These are phyloP conservation scores for Ogataea nitratoaversa DNA, from an alignment of 805 yeast genomes.

Conservation along the genomic window DNA sequence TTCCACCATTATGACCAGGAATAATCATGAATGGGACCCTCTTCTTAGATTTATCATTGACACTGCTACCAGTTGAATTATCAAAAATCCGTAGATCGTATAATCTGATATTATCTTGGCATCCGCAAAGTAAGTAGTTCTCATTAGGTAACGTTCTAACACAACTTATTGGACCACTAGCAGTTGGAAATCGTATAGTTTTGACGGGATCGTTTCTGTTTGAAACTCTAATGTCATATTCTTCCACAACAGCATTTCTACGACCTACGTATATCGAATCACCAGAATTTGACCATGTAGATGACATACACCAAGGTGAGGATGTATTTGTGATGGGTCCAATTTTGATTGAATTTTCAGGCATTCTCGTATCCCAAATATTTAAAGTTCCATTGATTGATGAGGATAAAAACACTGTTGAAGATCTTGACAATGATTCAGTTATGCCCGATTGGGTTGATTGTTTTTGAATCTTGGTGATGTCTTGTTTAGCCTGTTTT, in stretches of 20 bases:
- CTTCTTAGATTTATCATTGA: constrained; percentile 16
- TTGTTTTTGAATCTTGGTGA: constrained; percentile 41
- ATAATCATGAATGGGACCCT: constrained; percentile 80
- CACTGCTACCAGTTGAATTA: constrained; percentile 9
- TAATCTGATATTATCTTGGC: constrained; percentile 82
- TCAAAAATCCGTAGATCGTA: constrained; percentile 58
- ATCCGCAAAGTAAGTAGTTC: constrained; percentile 79
- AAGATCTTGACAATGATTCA: constrained; percentile 25
- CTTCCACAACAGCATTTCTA: constrained; percentile 83
- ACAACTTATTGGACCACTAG: constrained; percentile 87
- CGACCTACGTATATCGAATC: constrained; percentile 78
- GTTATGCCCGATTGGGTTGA: constrained; percentile 27
- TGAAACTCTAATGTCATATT: constrained; percentile 60
- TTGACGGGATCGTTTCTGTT: constrained; percentile 52
- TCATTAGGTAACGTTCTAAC: constrained; percentile 77
- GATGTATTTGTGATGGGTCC: constrained; percentile 47
- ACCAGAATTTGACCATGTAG: constrained; percentile 87
- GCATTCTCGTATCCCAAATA: constrained; percentile 73
- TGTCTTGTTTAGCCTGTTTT: constrained; percentile 18
- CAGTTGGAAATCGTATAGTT: constrained; percentile 69
- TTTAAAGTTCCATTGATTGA: constrained; percentile 78
- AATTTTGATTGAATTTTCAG: constrained; percentile 20
- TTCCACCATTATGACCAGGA: constrained; percentile 97
- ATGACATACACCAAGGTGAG: constrained; percentile 93
- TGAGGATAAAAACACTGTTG: constrained; percentile 67